Conservation (phyloP, 139 green algal species). For the Chlorella sp. region DNA sequence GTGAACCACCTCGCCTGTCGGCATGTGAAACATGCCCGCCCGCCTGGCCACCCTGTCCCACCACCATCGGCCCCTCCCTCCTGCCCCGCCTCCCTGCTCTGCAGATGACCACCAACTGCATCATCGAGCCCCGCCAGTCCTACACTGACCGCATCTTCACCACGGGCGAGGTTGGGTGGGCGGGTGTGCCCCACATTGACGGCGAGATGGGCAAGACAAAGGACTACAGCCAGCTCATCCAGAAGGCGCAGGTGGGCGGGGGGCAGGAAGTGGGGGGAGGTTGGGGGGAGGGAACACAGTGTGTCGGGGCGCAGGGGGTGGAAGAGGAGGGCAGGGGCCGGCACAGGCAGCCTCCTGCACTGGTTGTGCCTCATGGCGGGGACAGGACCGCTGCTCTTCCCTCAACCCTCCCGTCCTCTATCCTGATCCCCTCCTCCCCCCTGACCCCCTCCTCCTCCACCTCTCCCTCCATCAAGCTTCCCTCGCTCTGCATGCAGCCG, state of each 20-base stretch:
- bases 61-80: too few species aligned
- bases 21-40: too few species aligned
- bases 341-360: too few species aligned
- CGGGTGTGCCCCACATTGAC: conserved; percentile 26
- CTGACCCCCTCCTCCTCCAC: neutral
- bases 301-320: neutral
- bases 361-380: too few species aligned
- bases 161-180: conserved; percentile 63
- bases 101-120: conserved; percentile 82
- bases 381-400: too few species aligned
- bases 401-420: neutral
- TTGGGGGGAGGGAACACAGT: neutral
- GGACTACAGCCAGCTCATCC: conserved; percentile 47
- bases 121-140: conserved; percentile 64
- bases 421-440: neutral
- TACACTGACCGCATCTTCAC: conserved; percentile 75
- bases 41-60: too few species aligned
- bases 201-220: conserved; percentile 26
- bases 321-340: too few species aligned
- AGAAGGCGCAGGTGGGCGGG: conserved; percentile 25
- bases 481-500: too few species aligned
- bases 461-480: conserved; percentile 4
- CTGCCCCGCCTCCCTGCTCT: too few species aligned
- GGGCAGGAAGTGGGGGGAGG: neutral
- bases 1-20: too few species aligned